These are phyloP conservation scores for Penicillium sclerotigenum DNA, from an alignment of 2,329 filamentous ascomycete genomes.

Conservation along the genomic window DNA sequence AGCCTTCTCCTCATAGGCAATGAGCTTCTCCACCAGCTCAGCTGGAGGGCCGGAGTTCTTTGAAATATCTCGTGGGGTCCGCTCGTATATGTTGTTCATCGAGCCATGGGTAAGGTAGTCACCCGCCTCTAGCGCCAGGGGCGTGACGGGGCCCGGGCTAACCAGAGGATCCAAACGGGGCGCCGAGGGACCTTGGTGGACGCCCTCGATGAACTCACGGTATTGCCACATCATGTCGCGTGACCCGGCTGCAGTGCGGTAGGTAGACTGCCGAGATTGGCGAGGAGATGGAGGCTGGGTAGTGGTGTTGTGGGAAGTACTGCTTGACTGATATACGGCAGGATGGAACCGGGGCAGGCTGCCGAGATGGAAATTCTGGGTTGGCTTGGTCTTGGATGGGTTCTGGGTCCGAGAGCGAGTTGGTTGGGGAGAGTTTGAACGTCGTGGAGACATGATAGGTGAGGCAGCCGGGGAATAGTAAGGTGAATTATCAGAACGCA, in stretches of 20 bases:
- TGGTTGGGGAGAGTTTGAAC: constrained; percentile 37
- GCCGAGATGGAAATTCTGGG: constrained; percentile 38
- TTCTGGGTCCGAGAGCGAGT: constrained; percentile 32
- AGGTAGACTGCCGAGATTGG: constrained; percentile 32
- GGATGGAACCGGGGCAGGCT: constrained; percentile 48
- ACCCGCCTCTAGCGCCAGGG: constrained; percentile 41
- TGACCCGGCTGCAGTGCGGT: constrained; percentile 34
- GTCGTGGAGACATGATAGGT: constrained; percentile 34
- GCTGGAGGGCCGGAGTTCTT: constrained; percentile 26
- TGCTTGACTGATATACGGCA: constrained; percentile 40
- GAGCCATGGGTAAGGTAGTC: constrained; percentile 42
- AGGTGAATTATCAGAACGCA: constrained; percentile 34
- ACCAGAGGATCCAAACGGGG: constrained; percentile 45
- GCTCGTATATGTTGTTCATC: constrained; percentile 17
- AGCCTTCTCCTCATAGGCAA: constrained; percentile 34
- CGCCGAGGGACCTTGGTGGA: constrained; percentile 40
- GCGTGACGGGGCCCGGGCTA: constrained; percentile 48
- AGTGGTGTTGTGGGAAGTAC: constrained; percentile 20
- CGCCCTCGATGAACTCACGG: constrained; percentile 42
- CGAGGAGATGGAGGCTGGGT: constrained; percentile 34
- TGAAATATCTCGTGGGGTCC: constrained; percentile 18
- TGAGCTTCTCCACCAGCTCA: constrained; percentile 35
- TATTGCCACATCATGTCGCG: constrained; percentile 43
- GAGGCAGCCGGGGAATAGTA: constrained; percentile 33
- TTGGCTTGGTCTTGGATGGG: constrained; percentile 38